Base-by-base conservation (phyloP, 2,329 filamentous ascomycete genomes). In the Xylariomycetidae sp. region DNA sequence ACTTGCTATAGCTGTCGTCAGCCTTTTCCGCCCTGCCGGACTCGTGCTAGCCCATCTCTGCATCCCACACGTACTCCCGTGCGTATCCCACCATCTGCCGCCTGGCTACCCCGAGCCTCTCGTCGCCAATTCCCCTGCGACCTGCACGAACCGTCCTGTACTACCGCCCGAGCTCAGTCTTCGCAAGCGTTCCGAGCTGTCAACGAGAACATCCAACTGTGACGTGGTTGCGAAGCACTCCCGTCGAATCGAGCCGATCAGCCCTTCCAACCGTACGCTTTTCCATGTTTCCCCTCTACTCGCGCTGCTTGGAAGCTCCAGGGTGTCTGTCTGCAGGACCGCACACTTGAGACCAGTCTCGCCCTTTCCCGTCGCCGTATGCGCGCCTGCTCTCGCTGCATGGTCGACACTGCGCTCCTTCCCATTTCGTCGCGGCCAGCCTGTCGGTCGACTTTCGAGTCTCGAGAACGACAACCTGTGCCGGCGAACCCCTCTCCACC, bases 231-330 rank as follows among this genome's bases (percentile, higher is more conserved):
- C 28, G 34, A 31, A 31, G 31, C 35, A 35, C 32, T 28, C 35
- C 33, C 35, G 28, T 20, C 35, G 29, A 29, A 25, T 34, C 19
- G 32, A 25, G n/a, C 9, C 4, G n/a, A 19, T 28, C 14, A 34
- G 24, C 19, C n/a, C 14, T 10, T 17, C 6, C 37, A 35, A 37
- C 34, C 32, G 36, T 33, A 33, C 28, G 35, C 36, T 46, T 31
- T 48, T 36, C 48, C 42, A 54, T 54, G 52, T 50, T 42, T 47
- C 44, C 45, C 45, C 46, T 45, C 33, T 33, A n/a, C n/a, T n/a
- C n/a, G n/a, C n/a, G n/a, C n/a, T n/a, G 32, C 37, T 42, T 35
- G 34, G 40, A 32, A 39, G 20, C 39, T 41, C 40, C 41, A 42
- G 37, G 39, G 36, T 39, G 24, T 39, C 36, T 40, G 30, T 35